Evolutionary conservation across 139 green algal species (phyloP).

Genomic region (Pleodorina starrii): DNA sequence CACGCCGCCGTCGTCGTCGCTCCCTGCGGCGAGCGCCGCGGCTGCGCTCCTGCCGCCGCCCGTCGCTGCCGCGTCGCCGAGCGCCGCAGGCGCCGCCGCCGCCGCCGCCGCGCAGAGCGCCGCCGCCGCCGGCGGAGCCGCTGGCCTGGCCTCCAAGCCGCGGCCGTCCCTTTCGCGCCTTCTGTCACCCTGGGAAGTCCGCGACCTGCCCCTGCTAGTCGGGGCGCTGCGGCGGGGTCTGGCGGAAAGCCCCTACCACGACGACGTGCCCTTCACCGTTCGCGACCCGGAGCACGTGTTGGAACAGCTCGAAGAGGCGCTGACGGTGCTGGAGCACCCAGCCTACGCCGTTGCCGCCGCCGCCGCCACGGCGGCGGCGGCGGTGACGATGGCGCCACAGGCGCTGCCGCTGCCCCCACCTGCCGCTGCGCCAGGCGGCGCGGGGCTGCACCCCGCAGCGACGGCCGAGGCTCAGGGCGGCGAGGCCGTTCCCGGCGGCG

Average conservation of each 20-base stretch:
- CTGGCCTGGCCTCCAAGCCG: no score
- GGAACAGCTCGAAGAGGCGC: slow-evolving; percentile 39
- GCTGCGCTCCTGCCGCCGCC: neutral
- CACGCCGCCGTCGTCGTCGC: neutral
- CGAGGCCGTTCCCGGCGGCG: neutral
- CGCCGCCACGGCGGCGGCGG: neutral
- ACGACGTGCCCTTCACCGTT: slow-evolving; percentile 39
- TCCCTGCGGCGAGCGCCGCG: neutral
- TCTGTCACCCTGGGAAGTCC: slow-evolving; percentile 24
- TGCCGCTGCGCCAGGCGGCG: neutral
- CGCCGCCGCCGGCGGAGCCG: neutral
- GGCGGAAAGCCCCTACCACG: neutral
- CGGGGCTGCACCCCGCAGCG: neutral
- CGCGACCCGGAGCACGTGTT: slow-evolving; percentile 28
- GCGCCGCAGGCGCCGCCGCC: neutral
- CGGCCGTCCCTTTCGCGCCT: neutral
- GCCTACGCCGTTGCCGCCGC: neutral
- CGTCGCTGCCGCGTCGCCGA: neutral
- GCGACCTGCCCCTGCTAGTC: slow-evolving; percentile 23
- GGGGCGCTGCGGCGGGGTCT: slow-evolving; percentile 21
- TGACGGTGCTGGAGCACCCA: slow-evolving; percentile 33
- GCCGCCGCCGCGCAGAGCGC: neutral
- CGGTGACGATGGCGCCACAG: neutral
- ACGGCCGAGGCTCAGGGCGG: neutral
- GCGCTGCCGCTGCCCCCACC: neutral